phyloP scores from a whole-genome alignment of 495 filamentous ascomycete genomes.

The Aeminium ludgeri region DNA sequence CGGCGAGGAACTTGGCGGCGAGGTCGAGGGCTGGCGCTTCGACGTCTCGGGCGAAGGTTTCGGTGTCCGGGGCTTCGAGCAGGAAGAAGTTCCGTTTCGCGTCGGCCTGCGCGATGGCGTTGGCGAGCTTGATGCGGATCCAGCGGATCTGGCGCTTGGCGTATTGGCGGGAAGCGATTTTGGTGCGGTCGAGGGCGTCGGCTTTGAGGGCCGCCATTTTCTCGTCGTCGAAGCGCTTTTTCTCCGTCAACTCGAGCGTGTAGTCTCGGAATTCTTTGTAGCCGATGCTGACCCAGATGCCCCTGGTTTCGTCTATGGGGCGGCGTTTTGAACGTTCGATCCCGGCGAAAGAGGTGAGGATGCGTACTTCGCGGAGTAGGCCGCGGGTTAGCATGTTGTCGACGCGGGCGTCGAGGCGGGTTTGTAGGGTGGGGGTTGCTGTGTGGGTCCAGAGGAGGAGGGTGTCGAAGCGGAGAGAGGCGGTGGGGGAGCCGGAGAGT shows the following conservation, averaged over 20 bases:
- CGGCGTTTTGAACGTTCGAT: constrained; percentile 32
- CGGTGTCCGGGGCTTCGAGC: constrained; percentile 52
- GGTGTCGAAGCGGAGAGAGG: constrained; percentile 34
- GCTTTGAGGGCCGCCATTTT: constrained; percentile 30
- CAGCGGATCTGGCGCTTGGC: constrained; percentile 67
- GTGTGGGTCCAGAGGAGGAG: constrained; percentile 84
- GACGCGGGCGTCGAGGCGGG: constrained; percentile 58
- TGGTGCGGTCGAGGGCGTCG: constrained; percentile 40
- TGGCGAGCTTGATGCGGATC: constrained; percentile 68
- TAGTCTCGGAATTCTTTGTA: constrained; percentile 77
- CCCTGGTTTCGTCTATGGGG: constrained; percentile 49
- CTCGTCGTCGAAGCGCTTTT: constrained; percentile 16
- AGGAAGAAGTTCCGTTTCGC: constrained; percentile 46
- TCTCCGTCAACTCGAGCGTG: constrained; percentile 34
- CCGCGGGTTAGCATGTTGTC: constrained; percentile 67
- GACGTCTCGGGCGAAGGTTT: constrained; percentile 41
- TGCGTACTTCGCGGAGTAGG: constrained; percentile 49
- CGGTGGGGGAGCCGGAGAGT: too few relatives aligned
- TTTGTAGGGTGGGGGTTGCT: constrained; percentile 42
- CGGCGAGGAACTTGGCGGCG: constrained; percentile 41
- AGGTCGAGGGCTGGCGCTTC: constrained; percentile 44
- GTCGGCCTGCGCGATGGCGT: constrained; percentile 37
- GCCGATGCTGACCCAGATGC: constrained; percentile 92
- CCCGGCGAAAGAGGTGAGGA: constrained; percentile 39
- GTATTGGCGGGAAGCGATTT: constrained; percentile 72